phyloP scores from a whole-genome alignment of 768 basidiomycete species.

The Suillus subalutaceus region DNA sequence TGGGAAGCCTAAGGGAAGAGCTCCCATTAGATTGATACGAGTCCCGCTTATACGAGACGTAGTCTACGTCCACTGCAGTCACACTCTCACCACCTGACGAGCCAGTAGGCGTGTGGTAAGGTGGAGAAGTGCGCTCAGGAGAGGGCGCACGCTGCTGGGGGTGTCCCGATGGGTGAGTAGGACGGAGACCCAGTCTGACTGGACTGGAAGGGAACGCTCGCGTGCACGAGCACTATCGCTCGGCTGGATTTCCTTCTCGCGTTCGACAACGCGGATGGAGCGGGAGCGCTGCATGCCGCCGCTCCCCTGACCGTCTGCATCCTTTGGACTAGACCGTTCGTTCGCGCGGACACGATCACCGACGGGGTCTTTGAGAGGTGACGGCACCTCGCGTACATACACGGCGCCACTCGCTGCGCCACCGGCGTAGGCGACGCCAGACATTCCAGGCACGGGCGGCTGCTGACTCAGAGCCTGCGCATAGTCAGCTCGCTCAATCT shows the following conservation, averaged over 20 bases:
- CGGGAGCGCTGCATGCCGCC: conserved; percentile 24
- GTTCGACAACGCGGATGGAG: conserved; percentile 41
- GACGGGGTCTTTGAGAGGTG: conserved; percentile 51
- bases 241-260: conserved; percentile 45
- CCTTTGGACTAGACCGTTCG: conserved; percentile 61
- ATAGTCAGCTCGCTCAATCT: conserved; percentile 72
- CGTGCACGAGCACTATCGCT: conserved; percentile 27
- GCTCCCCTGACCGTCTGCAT: conserved; percentile 44
- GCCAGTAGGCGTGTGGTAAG: conserved; percentile 50
- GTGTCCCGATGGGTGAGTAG: conserved; percentile 44
- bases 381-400: conserved; percentile 38
- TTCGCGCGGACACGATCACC: conserved; percentile 56
- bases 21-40: conserved; percentile 36
- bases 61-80: conserved; percentile 38
- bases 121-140: conserved; percentile 56
- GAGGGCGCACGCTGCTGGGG: conserved; percentile 47
- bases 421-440: conserved; percentile 50
- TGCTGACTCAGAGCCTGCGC: conserved; percentile 56
- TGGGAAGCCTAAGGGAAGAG: conserved; percentile 31
- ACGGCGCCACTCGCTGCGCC: conserved; percentile 44
- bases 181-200: conserved; percentile 41
- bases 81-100: conserved; percentile 50
- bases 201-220: conserved; percentile 32
- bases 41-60: conserved; percentile 50
- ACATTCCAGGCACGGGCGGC: conserved; percentile 38